Evolutionary conservation across 768 basidiomycete genomes (phyloP).

Genomic region (Macrolepiota albuminosa): DNA sequence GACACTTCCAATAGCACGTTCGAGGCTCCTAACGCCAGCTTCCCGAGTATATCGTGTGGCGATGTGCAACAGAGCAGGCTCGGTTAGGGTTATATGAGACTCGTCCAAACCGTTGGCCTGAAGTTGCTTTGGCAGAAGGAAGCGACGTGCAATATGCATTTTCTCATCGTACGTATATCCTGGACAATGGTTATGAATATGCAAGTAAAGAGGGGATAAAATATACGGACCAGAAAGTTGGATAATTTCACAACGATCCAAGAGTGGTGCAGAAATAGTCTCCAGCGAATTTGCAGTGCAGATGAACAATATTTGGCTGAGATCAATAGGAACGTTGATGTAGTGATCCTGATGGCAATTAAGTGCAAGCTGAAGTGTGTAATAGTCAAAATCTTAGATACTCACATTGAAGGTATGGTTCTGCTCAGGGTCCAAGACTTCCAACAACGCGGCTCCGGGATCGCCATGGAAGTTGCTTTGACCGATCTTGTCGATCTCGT

Average conservation of each 20-base stretch:
- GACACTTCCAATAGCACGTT: slow-evolving; percentile 83
- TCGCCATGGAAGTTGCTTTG: slow-evolving; percentile 89
- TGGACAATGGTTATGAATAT: slow-evolving; percentile 7
- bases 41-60: slow-evolving; percentile 84
- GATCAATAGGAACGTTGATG: slow-evolving; percentile 82
- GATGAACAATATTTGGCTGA: slow-evolving; percentile 87
- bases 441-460: slow-evolving; percentile 84
- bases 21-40: slow-evolving; percentile 88
- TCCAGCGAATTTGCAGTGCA: slow-evolving; percentile 90
- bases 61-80: slow-evolving; percentile 66
- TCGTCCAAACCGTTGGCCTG: slow-evolving; percentile 67
- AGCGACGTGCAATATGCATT: slow-evolving; percentile 80
- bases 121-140: slow-evolving; percentile 88
- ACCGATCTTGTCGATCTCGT: slow-evolving; percentile 91
- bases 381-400: neutral
- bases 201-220: neutral
- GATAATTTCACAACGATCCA: slow-evolving; percentile 88
- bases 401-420: slow-evolving; percentile 76
- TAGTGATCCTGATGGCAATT: slow-evolving; percentile 72
- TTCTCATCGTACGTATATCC: slow-evolving; percentile 92
- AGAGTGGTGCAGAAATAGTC: slow-evolving; percentile 80
- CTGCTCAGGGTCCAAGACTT: slow-evolving; percentile 93
- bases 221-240: slow-evolving; percentile 59
- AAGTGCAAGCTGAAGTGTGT: neutral
- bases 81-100: slow-evolving; percentile 58